Base-by-base conservation (phyloP, 2,329 filamentous ascomycete species). In the Tolypocladium tundrense region DNA sequence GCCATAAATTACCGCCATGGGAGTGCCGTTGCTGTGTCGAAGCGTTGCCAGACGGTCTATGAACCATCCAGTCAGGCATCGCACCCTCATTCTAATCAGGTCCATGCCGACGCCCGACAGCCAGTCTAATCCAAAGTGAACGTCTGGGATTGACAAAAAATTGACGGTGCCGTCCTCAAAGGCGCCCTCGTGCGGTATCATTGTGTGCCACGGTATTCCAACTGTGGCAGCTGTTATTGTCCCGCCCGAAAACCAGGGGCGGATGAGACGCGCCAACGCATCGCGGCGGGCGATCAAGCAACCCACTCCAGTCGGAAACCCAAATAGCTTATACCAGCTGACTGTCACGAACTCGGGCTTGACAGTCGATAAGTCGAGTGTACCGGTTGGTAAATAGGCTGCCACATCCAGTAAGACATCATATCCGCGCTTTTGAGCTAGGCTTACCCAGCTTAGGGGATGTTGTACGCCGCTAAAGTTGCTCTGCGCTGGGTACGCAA, bases 401-500 rank as follows among this genome's bases (percentile, higher is more conserved):
- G 74, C 74, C 0, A 71, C 71, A 57, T 76, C 74, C 3, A 76
- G 67, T 9, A 75, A 64, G 2, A 76, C 74, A 56, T 75, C 71
- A 56, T 72, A 76, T 27, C 73, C 73, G 10, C 63, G 62, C 5
- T 62, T 56, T 60, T 76, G 74, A 2, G 73, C 74, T 19, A 67
- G 58, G 1, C 55, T 45, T 0, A 74, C 61, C 72, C 72, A 75
- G 0, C 63, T 62, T 0, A 77, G 65, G 16, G 74, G 72, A 51
- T 77, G 75, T 0, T 71, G 70, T 3, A 75, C 74, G 39, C 75
- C 75, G 54, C 66, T 72, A 57, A 77, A 77, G 61, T 78, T 78
- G 60, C 72, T 75, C 62, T 78, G 76, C 0, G 75, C 76, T 4
- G 75, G 76, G 62, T 75, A 78, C 4, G 74, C 75, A 59, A 78